Evolutionary conservation across 257 asterid species (phyloP), one percentile per base, ranked within the genome.

Genomic region (Nyctanthes arbortristis): DNA sequence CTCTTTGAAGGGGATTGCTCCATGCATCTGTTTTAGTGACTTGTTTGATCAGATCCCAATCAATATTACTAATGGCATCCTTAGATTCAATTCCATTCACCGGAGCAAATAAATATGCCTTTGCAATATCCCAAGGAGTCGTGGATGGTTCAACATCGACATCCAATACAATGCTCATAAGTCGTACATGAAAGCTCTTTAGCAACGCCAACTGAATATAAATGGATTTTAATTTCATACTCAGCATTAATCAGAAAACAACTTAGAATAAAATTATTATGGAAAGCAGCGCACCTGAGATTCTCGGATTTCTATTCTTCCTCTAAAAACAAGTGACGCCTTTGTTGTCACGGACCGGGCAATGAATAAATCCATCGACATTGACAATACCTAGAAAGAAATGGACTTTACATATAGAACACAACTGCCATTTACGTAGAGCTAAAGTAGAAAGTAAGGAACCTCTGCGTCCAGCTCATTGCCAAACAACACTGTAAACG

Each of bases 111-210:
- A 94, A 78, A 79, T 91, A 91, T 22, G 99, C 96, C 89, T 94
- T 94, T 55, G 89, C 86, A 71, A 88, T 73, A 79, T 94, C 97
- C 99, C 99, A 94, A 27, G 99, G 97, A 69, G 99, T 94, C 80
- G 79, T 89, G 70, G 96, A 82, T 73, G 97, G 99, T 72, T 94
- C 99, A 66, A 91, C 99, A 79, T 91, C 97, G 82, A 94, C 99
- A 70, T 94, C 99, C 88, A 94, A 82, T 37, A 94, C 97, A 84
- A 91, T 89, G 87, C 99, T 91, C 99, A 94, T 94, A 70, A 94
- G 75, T 76, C 99, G 85, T 27, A 94, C 99, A 77, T 94, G 99
- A 79, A 94, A 94, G 80, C 87, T 86, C 87, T 94, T 89, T 12
- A 94, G 93, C 72, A 78, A 75, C 59, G 84, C 69, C 84, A 94